Evolutionary conservation across 2,329 filamentous ascomycete species (phyloP).

Genomic region (Calonectria fujianensis): DNA sequence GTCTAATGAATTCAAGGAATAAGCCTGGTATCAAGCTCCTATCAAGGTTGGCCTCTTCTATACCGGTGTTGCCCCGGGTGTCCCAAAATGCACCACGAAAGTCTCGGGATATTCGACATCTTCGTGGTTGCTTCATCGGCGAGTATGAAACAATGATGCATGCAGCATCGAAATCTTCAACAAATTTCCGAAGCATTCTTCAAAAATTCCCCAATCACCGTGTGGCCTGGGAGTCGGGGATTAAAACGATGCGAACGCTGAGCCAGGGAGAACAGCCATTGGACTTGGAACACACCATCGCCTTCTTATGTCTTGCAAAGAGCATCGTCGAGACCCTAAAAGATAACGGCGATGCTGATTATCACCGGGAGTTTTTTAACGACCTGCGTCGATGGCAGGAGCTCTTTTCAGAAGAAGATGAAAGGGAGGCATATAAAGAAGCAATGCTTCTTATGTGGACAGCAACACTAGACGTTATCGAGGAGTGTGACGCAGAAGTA

Average conservation of each 20-base stretch:
- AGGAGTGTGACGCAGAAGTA: not conserved
- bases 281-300: not conserved
- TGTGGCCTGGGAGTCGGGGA: not conserved
- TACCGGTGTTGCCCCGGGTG: not conserved
- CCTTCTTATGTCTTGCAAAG: not conserved
- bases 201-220: not conserved
- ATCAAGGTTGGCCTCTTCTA: not conserved
- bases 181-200: not conserved
- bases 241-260: not conserved
- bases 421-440: not conserved
- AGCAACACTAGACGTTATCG: not conserved
- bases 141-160: not conserved
- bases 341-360: not conserved
- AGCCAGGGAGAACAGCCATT: not conserved
- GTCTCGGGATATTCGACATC: not conserved
- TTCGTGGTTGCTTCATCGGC: not conserved
- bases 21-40: not conserved
- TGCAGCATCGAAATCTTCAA: not conserved
- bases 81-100: not conserved
- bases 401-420: conserved; percentile 7
- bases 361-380: not conserved
- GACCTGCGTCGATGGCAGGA: conserved; percentile 12
- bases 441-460: not conserved
- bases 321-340: not conserved
- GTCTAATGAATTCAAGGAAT: not conserved